Evolutionary conservation across 805 yeast genomes (phyloP).

Genomic region (Lachancea dasiensis): DNA sequence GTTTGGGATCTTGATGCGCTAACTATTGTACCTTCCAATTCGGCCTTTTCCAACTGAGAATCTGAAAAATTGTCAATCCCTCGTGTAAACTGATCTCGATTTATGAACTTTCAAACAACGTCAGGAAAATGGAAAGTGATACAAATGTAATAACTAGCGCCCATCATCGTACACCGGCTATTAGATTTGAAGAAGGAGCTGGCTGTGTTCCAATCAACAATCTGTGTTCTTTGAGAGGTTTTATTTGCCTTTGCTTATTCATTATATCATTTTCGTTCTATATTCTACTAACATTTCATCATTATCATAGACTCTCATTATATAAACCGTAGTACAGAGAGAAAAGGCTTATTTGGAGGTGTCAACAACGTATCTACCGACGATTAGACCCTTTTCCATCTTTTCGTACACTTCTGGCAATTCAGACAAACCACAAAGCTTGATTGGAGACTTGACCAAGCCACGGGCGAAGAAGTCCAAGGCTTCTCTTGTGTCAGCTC

Average conservation of each 20-base stretch:
- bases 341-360: slow-evolving; percentile 42
- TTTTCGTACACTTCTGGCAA: slow-evolving; percentile 59
- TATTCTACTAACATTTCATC: slow-evolving; percentile 1
- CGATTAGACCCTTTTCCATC: slow-evolving; percentile 77
- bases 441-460: slow-evolving; percentile 61
- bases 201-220: too few species aligned
- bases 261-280: too few species aligned
- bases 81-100: neutral
- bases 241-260: too few species aligned
- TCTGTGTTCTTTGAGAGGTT: too few species aligned
- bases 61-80: too few species aligned
- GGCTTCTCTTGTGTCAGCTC: slow-evolving; percentile 80
- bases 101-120: too few species aligned
- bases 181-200: too few species aligned
- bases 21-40: neutral
- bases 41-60: too few species aligned
- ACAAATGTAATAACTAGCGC: too few species aligned
- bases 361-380: slow-evolving; percentile 83
- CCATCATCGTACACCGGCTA: too few species aligned
- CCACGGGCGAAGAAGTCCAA: slow-evolving; percentile 66
- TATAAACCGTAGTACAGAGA: neutral
- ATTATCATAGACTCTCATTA: too few species aligned
- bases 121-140: too few species aligned
- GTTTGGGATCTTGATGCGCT: neutral
- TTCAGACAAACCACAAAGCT: slow-evolving; percentile 66